These are phyloP conservation scores for Solanum tarapatanum DNA, from an alignment of 257 asterid species.

Conservation along the genomic window DNA sequence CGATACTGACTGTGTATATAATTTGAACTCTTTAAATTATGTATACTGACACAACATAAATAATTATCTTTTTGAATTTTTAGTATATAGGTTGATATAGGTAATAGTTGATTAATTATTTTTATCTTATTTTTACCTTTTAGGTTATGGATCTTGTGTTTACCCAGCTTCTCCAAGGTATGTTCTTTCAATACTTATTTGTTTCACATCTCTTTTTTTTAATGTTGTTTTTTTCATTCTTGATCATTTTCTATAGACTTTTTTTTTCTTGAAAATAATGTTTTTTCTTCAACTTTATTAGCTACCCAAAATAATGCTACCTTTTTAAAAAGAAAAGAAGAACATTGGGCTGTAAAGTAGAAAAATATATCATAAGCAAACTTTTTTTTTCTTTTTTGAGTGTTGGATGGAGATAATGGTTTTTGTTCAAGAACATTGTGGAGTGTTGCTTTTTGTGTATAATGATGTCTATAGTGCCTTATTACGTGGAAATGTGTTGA, in stretches of 20 bases:
- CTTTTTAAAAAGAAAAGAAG: background rate
- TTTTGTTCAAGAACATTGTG: background rate
- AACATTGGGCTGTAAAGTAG: background rate
- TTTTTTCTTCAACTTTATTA: background rate
- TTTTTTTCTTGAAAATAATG: background rate
- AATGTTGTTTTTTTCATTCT: background rate
- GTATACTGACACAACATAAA: background rate
- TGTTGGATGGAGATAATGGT: background rate
- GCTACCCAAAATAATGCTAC: background rate
- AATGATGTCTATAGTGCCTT: background rate
- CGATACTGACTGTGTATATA: background rate
- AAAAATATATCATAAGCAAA: background rate
- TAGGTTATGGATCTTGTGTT: conserved; percentile 91
- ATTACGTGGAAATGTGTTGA: background rate
- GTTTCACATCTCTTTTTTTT: background rate
- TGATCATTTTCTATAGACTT: background rate
- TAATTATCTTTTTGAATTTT: background rate
- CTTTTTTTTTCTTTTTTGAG: background rate
- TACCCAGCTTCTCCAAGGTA: conserved; percentile 79
- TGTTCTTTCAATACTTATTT: background rate
- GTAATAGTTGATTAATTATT: background rate
- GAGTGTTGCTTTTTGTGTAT: background rate
- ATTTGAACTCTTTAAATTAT: background rate
- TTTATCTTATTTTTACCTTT: background rate
- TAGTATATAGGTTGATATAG: background rate